A percentile compares a stretch with the other conserved stretches of the same genome.
These are phyloP conservation scores for Vigna radiata DNA, from an alignment of 306 rosid species.

Conservation along the genomic window DNA sequence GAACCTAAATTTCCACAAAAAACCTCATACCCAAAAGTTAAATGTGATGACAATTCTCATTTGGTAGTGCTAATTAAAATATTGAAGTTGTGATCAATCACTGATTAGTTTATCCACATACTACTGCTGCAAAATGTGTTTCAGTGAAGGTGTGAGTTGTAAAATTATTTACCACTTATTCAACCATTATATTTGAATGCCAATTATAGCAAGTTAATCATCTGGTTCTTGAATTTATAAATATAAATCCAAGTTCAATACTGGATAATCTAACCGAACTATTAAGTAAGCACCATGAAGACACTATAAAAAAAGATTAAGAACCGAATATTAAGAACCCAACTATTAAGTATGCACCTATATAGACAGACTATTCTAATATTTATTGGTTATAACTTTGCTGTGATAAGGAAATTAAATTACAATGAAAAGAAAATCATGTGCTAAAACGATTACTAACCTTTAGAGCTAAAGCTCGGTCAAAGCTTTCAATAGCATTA, in stretches of 20 bases:
- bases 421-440: background rate
- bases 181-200: conserved; percentile 6
- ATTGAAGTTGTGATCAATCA: background rate
- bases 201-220: background rate
- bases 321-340: background rate
- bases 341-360: too few species aligned
- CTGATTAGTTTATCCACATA: background rate
- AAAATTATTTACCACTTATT: conserved; percentile 12
- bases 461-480: conserved; percentile 81
- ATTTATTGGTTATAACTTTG: background rate
- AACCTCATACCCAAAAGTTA: background rate
- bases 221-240: background rate
- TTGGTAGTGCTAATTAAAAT: conserved; percentile 6
- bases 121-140: background rate
- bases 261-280: conserved; percentile 18
- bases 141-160: background rate
- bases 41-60: background rate
- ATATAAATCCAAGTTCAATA: conserved; percentile 16
- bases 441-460: conserved; percentile 43
- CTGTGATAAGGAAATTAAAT: background rate
- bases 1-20: background rate
- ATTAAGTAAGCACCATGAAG: conserved; percentile 32
- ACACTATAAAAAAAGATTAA: background rate
- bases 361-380: background rate
- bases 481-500: conserved; percentile 81